Base-by-base conservation (phyloP, 2,329 filamentous ascomycete genomes). In the Lachnellula occidentalis region DNA sequence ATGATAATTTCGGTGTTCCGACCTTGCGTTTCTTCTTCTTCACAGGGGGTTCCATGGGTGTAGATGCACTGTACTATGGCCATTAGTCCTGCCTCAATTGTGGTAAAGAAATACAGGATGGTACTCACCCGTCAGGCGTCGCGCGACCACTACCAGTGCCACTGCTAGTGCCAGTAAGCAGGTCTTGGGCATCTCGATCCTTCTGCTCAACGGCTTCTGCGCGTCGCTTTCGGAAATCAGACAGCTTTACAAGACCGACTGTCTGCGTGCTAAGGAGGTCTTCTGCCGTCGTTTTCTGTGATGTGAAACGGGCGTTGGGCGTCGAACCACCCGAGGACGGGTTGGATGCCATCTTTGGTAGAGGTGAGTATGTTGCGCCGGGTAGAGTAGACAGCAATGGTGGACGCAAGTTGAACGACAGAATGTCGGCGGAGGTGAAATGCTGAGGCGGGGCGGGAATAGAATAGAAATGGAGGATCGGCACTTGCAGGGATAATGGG, bases 181-280 rank as follows among this genome's bases (percentile, higher is more conserved):
- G 79, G 61, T 89, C 87, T 66, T 85, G 83, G 12, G 83, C 86
- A 66, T 94, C 90, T 66, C 88, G 83, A 67, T 94, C 90, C 67
- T 94, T 92, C 68, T 90, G 86, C 71, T 96, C 92, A 47, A 96
- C 77, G n/a, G 92, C 90, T 72, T 96, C 90, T 64, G 91, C 92
- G 71, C 92, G 90, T 56, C 94, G 86, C 75, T 99, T 97, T 72
- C 92, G 90, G 71, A 95, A 97, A 69, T 97, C 94, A 61, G 89
- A 90, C 43, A 96, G 85, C 55, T 89, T 83, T 51, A 97, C 92
- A 2, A 99, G 85, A 41, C 94, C 94, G 61, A 96, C 91, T 0
- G 68, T 70, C 48, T 70, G 67, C 7, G 61, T 68, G 21, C 62
- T 64, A 22, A 70, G 67, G 6, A 70, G 59, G 50, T 70, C 68